Percentiles rank a stretch among this genome's conserved stretches.
phyloP scores from a whole-genome alignment of 2,329 filamentous ascomycete species.

The Scytalidium lignicola region DNA sequence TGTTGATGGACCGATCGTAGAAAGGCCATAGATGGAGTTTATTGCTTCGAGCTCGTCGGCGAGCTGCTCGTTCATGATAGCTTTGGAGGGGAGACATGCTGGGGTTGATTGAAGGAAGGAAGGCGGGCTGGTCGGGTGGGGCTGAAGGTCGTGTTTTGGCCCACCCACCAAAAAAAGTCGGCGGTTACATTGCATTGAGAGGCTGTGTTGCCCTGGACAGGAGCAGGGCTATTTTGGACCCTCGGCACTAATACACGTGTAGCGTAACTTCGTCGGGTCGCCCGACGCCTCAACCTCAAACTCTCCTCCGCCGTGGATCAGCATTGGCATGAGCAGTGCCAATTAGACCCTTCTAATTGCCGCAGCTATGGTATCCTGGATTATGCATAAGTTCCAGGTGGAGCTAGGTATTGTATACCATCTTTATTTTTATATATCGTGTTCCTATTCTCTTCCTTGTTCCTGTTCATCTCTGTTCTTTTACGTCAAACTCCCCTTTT shows the following conservation, averaged over 20 bases:
- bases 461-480: not conserved
- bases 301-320: no score
- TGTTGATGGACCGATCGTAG: conserved; percentile 47
- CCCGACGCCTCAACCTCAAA: no score
- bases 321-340: not conserved
- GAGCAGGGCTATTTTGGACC: not conserved
- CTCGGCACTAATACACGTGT: not conserved
- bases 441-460: not conserved
- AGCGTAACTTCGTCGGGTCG: no score
- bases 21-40: conserved; percentile 75
- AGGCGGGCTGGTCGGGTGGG: not conserved
- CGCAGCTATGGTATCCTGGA: not conserved
- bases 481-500: no score
- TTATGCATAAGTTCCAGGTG: not conserved
- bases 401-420: not conserved
- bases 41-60: conserved; percentile 73
- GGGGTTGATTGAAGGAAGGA: not conserved
- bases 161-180: not conserved
- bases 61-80: conserved; percentile 37
- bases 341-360: not conserved
- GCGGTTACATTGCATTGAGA: not conserved
- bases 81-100: not conserved
- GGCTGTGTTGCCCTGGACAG: not conserved
- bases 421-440: not conserved
- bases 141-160: not conserved